A percentile compares a stretch with the other conserved stretches of the same genome.
Evolutionary conservation across 225 moss, liverwort and hornwort genomes (phyloP).

Genomic region (Physcomitrellopsis africana): DNA sequence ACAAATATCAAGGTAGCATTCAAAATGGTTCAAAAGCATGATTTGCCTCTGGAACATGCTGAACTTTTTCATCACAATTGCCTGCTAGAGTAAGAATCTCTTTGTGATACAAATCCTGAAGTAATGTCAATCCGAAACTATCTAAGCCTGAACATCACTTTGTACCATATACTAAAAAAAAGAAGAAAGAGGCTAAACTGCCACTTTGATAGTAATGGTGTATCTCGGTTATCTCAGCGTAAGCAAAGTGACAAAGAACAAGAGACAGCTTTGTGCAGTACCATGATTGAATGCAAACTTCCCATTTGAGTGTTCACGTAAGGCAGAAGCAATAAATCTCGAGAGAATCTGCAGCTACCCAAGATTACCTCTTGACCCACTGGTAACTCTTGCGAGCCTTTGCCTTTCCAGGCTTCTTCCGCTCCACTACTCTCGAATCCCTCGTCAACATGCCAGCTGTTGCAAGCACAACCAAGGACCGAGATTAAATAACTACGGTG

Average conservation of each 20-base stretch:
- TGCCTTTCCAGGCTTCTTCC: constrained; percentile 97
- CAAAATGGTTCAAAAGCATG: constrained; percentile 21
- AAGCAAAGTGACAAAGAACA: not conserved
- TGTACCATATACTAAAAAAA: not conserved
- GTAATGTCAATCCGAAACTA: constrained; percentile 10
- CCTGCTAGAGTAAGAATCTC: constrained; percentile 15
- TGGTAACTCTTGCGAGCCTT: constrained; percentile 97
- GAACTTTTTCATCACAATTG: not conserved
- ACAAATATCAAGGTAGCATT: constrained; percentile 11
- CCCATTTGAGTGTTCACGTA: constrained; percentile 3
- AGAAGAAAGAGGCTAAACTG: not conserved
- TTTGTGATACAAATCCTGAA: constrained; percentile 22
- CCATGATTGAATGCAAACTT: constrained; percentile 18
- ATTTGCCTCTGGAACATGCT: constrained; percentile 19
- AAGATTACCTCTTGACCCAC: constrained; percentile 85
- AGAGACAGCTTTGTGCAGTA: constrained; percentile 19
- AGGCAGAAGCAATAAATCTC: constrained; percentile 24
- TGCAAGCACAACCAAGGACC: constrained; percentile 20
- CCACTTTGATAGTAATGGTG: not conserved
- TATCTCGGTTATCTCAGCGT: constrained; percentile 17
- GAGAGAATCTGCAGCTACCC: constrained; percentile 15
- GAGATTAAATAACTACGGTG: constrained; percentile 6
- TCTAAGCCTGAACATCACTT: constrained; percentile 10
- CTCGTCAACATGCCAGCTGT: constrained; percentile 96
- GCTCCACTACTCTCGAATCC: constrained; percentile 95